Percentiles rank a stretch among this genome's conserved stretches.
Evolutionary conservation across 2,329 filamentous ascomycete species (phyloP).

Genomic region (Neonectria coccinea): DNA sequence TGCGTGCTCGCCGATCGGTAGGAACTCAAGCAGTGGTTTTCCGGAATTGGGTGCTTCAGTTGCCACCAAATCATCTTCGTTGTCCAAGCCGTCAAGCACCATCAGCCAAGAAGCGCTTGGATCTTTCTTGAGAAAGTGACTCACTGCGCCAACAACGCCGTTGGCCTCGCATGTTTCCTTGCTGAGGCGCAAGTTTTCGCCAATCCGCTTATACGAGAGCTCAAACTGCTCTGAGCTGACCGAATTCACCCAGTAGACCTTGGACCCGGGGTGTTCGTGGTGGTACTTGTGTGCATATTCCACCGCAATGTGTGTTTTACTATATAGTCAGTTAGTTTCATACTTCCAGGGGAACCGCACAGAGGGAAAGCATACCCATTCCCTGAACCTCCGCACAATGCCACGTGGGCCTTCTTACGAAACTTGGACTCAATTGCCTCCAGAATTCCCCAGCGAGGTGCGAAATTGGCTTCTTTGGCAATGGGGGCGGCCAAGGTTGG

Average conservation of each 20-base stretch:
- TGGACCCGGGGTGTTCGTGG: not conserved
- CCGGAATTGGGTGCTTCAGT: conserved; percentile 2
- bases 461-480: conserved; percentile 12
- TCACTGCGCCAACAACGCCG: conserved; percentile 7
- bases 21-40: conserved; percentile 18
- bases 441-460: not conserved
- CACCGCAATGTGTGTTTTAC: conserved; percentile 25
- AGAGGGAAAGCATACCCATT: conserved; percentile 1
- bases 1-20: conserved; percentile 12
- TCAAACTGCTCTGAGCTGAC: conserved; percentile 20
- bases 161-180: not conserved
- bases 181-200: conserved; percentile 8
- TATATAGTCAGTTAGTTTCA: not conserved
- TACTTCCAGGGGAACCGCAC: not conserved
- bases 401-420: not conserved
- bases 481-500: conserved; percentile 12
- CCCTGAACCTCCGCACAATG: conserved; percentile 2
- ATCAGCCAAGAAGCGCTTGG: conserved; percentile 22
- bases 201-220: conserved; percentile 19
- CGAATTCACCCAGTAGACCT: conserved; percentile 26
- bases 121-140: conserved; percentile 9
- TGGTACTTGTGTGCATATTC: conserved; percentile 23
- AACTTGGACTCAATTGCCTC: conserved; percentile 1
- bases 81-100: conserved; percentile 22
- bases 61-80: conserved; percentile 1